phyloP scores from a whole-genome alignment of 495 filamentous ascomycete species.

The Aspergillus coremiiformis region DNA sequence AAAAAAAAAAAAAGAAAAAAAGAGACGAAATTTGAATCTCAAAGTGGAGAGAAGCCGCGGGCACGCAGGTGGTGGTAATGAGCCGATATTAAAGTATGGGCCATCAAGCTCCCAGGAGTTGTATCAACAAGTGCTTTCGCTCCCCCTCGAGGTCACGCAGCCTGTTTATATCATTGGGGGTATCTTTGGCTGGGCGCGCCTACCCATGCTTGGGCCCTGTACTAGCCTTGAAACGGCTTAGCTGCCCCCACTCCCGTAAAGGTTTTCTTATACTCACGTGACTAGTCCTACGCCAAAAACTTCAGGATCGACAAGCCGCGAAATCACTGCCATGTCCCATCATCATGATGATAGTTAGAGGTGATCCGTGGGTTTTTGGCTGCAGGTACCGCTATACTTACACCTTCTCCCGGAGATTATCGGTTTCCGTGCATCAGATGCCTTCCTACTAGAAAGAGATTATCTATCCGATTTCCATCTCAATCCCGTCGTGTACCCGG shows the following conservation, averaged over 20 bases:
- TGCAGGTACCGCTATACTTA: background rate
- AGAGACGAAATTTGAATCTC: background rate
- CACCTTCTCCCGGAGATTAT: background rate
- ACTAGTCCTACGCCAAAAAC: constrained; percentile 14
- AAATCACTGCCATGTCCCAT: constrained; percentile 4
- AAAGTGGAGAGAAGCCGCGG: background rate
- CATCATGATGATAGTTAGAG: background rate
- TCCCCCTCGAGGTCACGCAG: constrained; percentile 40
- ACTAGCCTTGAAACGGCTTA: constrained; percentile 25
- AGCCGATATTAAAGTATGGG: constrained; percentile 1
- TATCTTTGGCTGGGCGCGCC: constrained; percentile 38
- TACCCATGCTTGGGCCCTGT: constrained; percentile 38
- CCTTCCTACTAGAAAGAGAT: background rate
- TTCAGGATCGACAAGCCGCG: constrained; percentile 4
- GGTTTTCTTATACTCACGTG: constrained; percentile 37
- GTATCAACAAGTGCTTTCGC: constrained; percentile 14
- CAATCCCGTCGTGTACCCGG: background rate
- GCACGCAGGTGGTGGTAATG: background rate
- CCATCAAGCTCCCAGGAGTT: constrained; percentile 5
- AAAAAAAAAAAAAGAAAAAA: constrained; percentile 4
- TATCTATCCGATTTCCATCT: background rate
- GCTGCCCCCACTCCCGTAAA: constrained; percentile 27
- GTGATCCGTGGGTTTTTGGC: background rate
- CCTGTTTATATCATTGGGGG: constrained; percentile 47
- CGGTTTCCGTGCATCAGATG: background rate